These are phyloP conservation scores for Davidsoniella neocaledoniae DNA, from an alignment of 2,329 filamentous ascomycete species.

Conservation along the genomic window DNA sequence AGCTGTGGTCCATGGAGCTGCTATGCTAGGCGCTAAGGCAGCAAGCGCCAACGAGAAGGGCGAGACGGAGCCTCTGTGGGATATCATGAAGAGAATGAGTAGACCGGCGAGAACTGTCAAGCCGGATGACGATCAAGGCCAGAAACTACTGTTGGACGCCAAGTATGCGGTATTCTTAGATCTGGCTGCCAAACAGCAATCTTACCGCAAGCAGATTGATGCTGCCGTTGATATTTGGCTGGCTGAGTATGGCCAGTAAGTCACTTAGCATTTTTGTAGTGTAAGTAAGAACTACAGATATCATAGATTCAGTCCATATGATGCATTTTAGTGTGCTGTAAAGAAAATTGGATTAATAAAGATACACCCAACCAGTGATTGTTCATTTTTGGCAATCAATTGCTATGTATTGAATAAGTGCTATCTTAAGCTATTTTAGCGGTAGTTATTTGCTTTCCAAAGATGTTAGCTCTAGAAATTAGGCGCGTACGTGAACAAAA, in stretches of 20 bases:
- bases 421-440: no score
- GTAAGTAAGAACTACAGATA: no score
- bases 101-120: slow-evolving; percentile 76
- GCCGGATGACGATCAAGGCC: slow-evolving; percentile 51
- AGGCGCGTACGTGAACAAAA: no score
- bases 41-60: slow-evolving; percentile 51
- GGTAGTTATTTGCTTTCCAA: no score
- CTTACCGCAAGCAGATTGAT: slow-evolving; percentile 66
- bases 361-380: no score
- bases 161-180: slow-evolving; percentile 97
- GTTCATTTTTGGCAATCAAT: no score
- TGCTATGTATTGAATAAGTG: no score
- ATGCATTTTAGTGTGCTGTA: no score
- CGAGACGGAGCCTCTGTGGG: slow-evolving; percentile 78
- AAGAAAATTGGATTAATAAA: no score
- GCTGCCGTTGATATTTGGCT: slow-evolving; percentile 25
- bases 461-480: no score
- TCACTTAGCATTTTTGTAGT: no score
- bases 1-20: slow-evolving; percentile 92
- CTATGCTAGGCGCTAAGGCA: slow-evolving; percentile 96
- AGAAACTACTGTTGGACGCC: slow-evolving; percentile 65
- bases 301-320: no score
- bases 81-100: slow-evolving; percentile 95
- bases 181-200: slow-evolving; percentile 72
- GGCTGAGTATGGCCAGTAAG: slow-evolving; percentile 10